Base-by-base conservation (phyloP, 305 asterid genomes). In the Nicotiana rustica region DNA sequence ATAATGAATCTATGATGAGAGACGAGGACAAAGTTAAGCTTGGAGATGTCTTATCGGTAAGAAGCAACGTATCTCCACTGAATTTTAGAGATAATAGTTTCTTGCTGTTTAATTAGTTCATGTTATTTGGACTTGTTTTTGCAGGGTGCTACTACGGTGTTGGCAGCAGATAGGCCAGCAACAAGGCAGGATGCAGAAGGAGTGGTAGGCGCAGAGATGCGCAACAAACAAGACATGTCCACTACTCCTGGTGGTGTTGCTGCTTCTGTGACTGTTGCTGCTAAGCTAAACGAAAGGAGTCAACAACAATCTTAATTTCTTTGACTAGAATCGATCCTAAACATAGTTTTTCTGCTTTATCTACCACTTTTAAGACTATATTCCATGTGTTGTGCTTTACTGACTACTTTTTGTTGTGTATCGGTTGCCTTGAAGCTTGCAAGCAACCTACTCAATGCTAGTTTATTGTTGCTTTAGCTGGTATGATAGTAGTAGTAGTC, bases 121-220 rank as follows among this genome's bases (percentile, higher is more conserved):
- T 19, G 17, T 25, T 35, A 5, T 41, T 29, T 1, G 29, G 38
- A 10, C 0, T 66, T 61, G 6, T 6, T 2, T 18, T 19, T 21
- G 5, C 35, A 92, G 96, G 90, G 83, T 25, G 93, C 94, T 17
- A 82, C 59, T 44, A 80, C 67, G 38, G 88, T 84, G 44, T 82
- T 91, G 47, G 81, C 88, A 0, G 88, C 86, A 2, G 93, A 92
- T 76, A 92, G 85, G 91, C 87, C 52, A 52, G 94, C 85, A 47
- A 90, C 92, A 10, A 71, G 88, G 76, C 90, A 90, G 38, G 95
- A 91, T 29, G 95, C 93, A 0, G 92, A 90, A 78, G 92, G 88
- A 60, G 84, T 90, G 13, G 76, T 68, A 25, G 78, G 66, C 3
- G 95, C 93, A 12, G 92, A 90, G 91, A 67, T 85, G 4, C 79